These are phyloP conservation scores for Lunularia cruciata DNA, from an alignment of 225 moss, liverwort and hornwort species.

Conservation along the genomic window DNA sequence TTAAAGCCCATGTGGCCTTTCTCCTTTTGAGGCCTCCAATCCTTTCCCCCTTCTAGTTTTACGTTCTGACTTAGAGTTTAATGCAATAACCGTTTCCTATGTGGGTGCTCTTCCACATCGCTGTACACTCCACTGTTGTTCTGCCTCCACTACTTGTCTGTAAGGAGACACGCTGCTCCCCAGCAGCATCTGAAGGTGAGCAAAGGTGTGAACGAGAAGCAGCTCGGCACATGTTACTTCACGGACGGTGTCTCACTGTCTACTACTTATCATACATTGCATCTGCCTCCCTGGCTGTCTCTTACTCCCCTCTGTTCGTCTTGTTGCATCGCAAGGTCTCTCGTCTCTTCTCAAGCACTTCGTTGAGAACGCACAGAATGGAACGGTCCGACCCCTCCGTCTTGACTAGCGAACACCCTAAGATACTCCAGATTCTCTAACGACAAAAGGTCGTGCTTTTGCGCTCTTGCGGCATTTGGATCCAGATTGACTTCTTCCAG, in stretches of 20 bases:
- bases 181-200: too few species aligned
- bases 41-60: neutral
- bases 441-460: neutral
- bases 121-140: neutral
- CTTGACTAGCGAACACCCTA: conserved; percentile 24
- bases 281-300: neutral
- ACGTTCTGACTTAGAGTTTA: neutral
- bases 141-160: neutral
- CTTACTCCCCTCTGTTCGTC: neutral
- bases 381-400: neutral
- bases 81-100: conserved; percentile 16
- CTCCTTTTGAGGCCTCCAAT: conserved; percentile 1
- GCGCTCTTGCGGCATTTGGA: neutral
- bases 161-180: too few species aligned
- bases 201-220: too few species aligned
- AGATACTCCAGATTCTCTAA: conserved; percentile 28
- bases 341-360: neutral
- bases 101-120: too few species aligned
- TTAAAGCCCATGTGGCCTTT: neutral
- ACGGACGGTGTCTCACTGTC: too few species aligned
- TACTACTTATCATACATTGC: too few species aligned
- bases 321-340: neutral
- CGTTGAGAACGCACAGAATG: neutral
- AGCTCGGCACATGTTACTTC: too few species aligned
- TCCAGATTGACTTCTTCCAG: neutral